Conservation (phyloP, 2,329 filamentous ascomycete species). For the Apiospora hydei region DNA sequence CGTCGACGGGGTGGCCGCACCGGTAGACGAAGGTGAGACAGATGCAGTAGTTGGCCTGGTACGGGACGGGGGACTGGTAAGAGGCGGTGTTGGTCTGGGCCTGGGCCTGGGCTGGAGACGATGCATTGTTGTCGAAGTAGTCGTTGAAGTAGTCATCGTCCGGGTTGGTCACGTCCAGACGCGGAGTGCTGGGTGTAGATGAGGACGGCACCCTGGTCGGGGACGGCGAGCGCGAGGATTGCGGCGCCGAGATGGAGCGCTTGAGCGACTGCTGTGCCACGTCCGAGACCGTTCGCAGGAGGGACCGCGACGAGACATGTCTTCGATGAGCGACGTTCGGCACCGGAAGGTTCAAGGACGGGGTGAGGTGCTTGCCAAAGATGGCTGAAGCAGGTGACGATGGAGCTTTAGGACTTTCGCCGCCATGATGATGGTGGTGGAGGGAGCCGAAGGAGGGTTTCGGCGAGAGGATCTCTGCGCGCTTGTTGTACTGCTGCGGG, state of each 20-base stretch:
- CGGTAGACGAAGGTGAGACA: neutral
- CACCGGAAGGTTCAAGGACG: neutral
- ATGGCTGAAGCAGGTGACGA: neutral
- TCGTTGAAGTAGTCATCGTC: neutral
- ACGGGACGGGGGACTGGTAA: neutral
- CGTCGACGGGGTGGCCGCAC: constrained; percentile 15
- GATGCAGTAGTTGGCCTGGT: constrained; percentile 10
- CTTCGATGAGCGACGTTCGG: neutral
- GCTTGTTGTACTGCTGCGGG: constrained; percentile 6
- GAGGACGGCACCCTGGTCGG: neutral
- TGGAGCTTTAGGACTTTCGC: neutral
- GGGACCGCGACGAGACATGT: neutral
- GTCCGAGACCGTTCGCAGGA: neutral
- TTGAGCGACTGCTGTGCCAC: constrained; percentile 15
- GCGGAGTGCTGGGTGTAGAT: neutral
- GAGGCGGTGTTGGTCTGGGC: neutral
- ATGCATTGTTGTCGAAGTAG: neutral
- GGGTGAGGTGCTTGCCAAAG: constrained; percentile 1
- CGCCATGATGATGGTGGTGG: neutral
- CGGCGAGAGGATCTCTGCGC: neutral
- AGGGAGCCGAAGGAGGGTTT: neutral
- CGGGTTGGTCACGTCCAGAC: constrained; percentile 3
- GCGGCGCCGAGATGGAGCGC: constrained; percentile 6
- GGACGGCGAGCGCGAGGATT: neutral
- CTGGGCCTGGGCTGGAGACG: neutral